Conservation (phyloP, 495 filamentous ascomycete genomes). For the Polyplosphaeria fusca region DNA sequence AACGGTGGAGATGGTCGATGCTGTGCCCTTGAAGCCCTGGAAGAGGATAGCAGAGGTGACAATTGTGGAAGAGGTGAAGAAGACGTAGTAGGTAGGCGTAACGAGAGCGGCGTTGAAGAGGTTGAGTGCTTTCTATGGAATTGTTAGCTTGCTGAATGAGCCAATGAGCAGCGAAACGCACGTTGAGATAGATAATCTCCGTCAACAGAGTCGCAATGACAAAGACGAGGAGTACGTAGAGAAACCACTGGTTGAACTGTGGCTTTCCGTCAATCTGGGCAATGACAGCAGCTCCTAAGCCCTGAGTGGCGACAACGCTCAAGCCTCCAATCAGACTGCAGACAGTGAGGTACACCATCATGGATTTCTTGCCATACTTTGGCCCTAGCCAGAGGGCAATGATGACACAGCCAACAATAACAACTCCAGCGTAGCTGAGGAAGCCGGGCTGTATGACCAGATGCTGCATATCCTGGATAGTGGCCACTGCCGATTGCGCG, state of each 20-base stretch:
- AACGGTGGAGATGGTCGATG: constrained; percentile 77
- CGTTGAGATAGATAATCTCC: constrained; percentile 94
- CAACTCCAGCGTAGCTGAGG: constrained; percentile 75
- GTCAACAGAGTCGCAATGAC: constrained; percentile 82
- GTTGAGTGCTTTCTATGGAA: constrained; percentile 91
- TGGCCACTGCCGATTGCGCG: constrained; percentile 72
- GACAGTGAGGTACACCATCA: constrained; percentile 95
- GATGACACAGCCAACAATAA: constrained; percentile 69
- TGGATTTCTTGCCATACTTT: constrained; percentile 89
- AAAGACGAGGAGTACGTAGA: constrained; percentile 89
- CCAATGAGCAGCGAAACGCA: constrained; percentile 49
- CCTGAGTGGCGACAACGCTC: constrained; percentile 93
- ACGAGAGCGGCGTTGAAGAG: constrained; percentile 96
- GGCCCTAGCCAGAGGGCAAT: constrained; percentile 82
- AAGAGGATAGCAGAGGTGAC: constrained; percentile 91
- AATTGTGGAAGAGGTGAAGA: constrained; percentile 93
- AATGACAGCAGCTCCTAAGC: constrained; percentile 85
- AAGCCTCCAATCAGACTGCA: constrained; percentile 93
- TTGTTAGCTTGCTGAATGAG: constrained; percentile 34
- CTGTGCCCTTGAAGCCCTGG: constrained; percentile 86
- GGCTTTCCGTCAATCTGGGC: constrained; percentile 73
- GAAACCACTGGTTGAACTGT: constrained; percentile 97
- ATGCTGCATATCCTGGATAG: constrained; percentile 89
- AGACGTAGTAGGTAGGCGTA: constrained; percentile 97
- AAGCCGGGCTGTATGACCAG: constrained; percentile 89